A percentile compares a stretch with the other conserved stretches of the same genome.
These are phyloP conservation scores for Sporothrix globosa DNA, from an alignment of 2,329 filamentous ascomycete genomes.

Conservation along the genomic window DNA sequence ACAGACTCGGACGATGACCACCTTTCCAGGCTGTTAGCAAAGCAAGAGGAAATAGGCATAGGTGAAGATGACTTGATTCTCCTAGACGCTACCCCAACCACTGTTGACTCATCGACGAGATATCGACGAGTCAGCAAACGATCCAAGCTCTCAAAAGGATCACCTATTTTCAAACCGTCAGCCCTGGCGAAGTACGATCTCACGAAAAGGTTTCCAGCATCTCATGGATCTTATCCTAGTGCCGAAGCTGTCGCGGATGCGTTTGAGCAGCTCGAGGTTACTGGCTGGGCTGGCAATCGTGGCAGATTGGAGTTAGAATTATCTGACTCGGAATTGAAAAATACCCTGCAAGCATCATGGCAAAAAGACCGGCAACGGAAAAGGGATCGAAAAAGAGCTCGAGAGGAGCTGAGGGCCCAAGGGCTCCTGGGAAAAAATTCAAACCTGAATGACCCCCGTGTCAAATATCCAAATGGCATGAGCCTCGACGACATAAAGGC, in stretches of 20 bases:
- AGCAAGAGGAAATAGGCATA: slow-evolving; percentile 66
- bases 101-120: slow-evolving; percentile 23
- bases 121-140: neutral
- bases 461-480: slow-evolving; percentile 76
- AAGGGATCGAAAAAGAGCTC: slow-evolving; percentile 67
- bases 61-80: slow-evolving; percentile 61
- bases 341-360: slow-evolving; percentile 62
- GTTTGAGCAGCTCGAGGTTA: slow-evolving; percentile 76
- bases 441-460: slow-evolving; percentile 62
- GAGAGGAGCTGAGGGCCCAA: slow-evolving; percentile 68
- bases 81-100: slow-evolving; percentile 49
- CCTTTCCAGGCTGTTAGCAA: slow-evolving; percentile 62
- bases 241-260: slow-evolving; percentile 51
- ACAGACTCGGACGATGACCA: slow-evolving; percentile 64
- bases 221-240: slow-evolving; percentile 45
- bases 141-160: slow-evolving; percentile 12
- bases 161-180: neutral
- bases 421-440: slow-evolving; percentile 66
- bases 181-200: neutral
- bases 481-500: slow-evolving; percentile 68
- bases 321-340: slow-evolving; percentile 69
- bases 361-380: slow-evolving; percentile 72
- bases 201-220: neutral
- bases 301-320: slow-evolving; percentile 46
- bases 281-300: slow-evolving; percentile 73